A percentile compares a stretch with the other conserved stretches of the same genome.
phyloP scores from a whole-genome alignment of 805 yeast genomes.

The Pichia sporocuriosa region DNA sequence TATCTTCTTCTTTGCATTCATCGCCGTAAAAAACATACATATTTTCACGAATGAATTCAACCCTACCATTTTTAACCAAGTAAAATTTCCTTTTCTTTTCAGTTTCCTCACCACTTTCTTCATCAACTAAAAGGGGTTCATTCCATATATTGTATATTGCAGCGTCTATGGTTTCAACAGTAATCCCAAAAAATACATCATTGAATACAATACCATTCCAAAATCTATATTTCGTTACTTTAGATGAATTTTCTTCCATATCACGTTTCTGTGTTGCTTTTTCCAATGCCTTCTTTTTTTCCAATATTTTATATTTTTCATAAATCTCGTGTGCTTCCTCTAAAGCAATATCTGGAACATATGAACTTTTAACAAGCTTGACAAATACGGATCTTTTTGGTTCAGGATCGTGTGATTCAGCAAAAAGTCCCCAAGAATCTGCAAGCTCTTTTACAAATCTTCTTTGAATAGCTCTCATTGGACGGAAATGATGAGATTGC shows the following conservation, averaged over 20 bases:
- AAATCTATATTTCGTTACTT: conserved; percentile 12
- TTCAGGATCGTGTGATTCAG: conserved; percentile 76
- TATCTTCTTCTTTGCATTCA: conserved; percentile 3
- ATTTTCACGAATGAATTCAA: conserved; percentile 20
- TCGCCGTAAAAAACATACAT: conserved; percentile 16
- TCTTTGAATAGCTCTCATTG: conserved; percentile 67
- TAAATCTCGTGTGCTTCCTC: conserved; percentile 35
- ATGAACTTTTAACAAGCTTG: conserved; percentile 27
- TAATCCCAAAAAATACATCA: conserved; percentile 48
- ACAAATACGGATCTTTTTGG: conserved; percentile 71
- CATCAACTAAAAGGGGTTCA: no score
- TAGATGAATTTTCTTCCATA: background rate
- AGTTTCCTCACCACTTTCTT: background rate
- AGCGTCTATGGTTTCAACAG: conserved; percentile 37
- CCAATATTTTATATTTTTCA: conserved; percentile 27
- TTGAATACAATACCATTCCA: conserved; percentile 51
- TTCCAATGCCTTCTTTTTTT: conserved; percentile 18
- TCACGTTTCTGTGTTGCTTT: background rate
- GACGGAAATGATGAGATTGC: conserved; percentile 52
- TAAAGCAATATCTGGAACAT: conserved; percentile 40
- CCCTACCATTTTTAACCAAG: conserved; percentile 8
- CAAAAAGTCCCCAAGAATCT: conserved; percentile 46
- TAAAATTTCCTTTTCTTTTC: background rate
- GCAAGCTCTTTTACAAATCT: conserved; percentile 65
- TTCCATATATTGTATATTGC: conserved; percentile 11